A percentile compares a stretch with the other conserved stretches of the same genome.
Evolutionary conservation across 176 grass and related monocot species (phyloP).

Genomic region (Ensete ventricosum): DNA sequence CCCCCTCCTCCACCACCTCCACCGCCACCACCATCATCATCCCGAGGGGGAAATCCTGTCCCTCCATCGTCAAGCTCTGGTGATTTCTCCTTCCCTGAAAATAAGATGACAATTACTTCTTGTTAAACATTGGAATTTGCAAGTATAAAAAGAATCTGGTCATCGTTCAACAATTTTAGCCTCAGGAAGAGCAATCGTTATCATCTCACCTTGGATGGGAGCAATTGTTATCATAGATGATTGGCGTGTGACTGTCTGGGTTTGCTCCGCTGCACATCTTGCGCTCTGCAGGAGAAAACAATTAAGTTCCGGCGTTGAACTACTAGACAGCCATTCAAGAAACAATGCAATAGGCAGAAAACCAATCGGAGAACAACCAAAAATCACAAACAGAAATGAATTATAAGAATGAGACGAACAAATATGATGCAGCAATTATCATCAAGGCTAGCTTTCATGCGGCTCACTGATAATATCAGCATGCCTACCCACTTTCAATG

Average conservation of each 20-base stretch:
- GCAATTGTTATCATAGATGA: slow-evolving; percentile 29
- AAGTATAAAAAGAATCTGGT: no score
- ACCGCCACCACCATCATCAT: slow-evolving; percentile 23
- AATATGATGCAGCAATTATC: no score
- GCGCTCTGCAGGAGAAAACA: neutral
- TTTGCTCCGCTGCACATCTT: slow-evolving; percentile 30
- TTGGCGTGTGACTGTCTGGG: slow-evolving; percentile 27
- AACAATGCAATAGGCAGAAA: neutral
- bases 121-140: neutral
- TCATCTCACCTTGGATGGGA: slow-evolving; percentile 20
- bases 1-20: slow-evolving; percentile 16
- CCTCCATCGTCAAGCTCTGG: slow-evolving; percentile 25
- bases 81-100: slow-evolving; percentile 20
- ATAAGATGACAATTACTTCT: neutral
- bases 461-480: no score
- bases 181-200: neutral
- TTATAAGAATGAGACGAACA: no score
- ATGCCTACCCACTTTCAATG: no score
- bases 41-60: slow-evolving; percentile 24
- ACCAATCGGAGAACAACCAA: neutral
- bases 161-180: neutral
- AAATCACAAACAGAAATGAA: no score
- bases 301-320: neutral
- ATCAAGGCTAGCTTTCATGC: no score
- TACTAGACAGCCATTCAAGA: neutral